phyloP scores from a whole-genome alignment of 1,139 yeast genomes.

The Fermentozyma sake region DNA sequence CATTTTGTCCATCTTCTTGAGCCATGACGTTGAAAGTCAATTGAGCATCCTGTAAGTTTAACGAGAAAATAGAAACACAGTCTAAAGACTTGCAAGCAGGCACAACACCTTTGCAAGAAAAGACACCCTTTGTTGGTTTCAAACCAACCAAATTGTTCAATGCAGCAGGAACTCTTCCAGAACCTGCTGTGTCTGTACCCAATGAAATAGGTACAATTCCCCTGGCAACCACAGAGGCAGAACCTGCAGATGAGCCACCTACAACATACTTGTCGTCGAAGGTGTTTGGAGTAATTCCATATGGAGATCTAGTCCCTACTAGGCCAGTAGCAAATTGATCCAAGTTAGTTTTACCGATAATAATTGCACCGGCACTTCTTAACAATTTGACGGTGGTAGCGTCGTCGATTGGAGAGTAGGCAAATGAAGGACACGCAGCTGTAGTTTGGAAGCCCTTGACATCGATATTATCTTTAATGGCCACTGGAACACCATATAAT shows the following conservation, averaged over 20 bases:
- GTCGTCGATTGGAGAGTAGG: constrained; percentile 63
- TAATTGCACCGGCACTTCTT: constrained; percentile 82
- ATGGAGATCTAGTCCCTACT: constrained; percentile 92
- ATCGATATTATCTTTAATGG: constrained; percentile 92
- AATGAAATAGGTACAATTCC: constrained; percentile 85
- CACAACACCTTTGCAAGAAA: constrained; percentile 83
- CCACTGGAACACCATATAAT: constrained; percentile 89
- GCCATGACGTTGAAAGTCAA: constrained; percentile 66
- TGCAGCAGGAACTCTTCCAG: constrained; percentile 97
- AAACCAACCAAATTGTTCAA: constrained; percentile 86
- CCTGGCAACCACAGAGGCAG: constrained; percentile 82
- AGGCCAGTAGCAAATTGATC: constrained; percentile 97
- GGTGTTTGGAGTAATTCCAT: constrained; percentile 80
- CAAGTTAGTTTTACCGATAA: constrained; percentile 87
- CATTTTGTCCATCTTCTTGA: constrained; percentile 61
- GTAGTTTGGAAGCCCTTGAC: constrained; percentile 80
- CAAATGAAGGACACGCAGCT: constrained; percentile 88
- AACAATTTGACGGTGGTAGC: constrained; percentile 68
- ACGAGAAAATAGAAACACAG: constrained; percentile 81
- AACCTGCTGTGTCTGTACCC: constrained; percentile 99
- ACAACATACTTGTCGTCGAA: constrained; percentile 73
- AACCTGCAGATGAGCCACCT: constrained; percentile 97
- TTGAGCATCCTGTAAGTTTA: constrained; percentile 81
- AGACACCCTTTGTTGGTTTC: constrained; percentile 86
- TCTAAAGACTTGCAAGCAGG: constrained; percentile 97